These are phyloP conservation scores for Leccinum ochraceum DNA, from an alignment of 768 basidiomycete species.

Conservation along the genomic window DNA sequence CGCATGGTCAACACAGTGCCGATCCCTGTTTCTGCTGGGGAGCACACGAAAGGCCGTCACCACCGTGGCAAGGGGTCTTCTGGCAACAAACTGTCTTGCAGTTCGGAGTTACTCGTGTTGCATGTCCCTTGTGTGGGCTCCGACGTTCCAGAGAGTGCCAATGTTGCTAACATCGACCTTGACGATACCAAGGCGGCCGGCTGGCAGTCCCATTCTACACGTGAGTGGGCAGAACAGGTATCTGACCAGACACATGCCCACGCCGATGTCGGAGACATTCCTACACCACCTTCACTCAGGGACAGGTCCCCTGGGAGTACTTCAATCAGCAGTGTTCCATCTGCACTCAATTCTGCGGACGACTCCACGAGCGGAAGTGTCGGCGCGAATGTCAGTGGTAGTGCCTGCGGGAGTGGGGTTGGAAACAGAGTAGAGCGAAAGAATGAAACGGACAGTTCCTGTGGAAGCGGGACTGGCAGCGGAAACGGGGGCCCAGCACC, in stretches of 20 bases:
- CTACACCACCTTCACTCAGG: constrained; percentile 13
- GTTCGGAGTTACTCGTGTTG: constrained; percentile 28
- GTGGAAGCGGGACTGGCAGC: constrained; percentile 17
- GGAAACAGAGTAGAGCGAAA: constrained; percentile 10
- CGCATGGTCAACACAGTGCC: constrained; percentile 26
- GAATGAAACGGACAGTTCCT: constrained; percentile 13
- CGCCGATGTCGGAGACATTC: constrained; percentile 5
- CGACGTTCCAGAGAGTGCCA: constrained; percentile 19
- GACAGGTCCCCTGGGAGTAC: constrained; percentile 24
- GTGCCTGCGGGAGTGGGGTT: constrained; percentile 8
- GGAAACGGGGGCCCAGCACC: constrained; percentile 15
- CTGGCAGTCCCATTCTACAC: constrained; percentile 35
- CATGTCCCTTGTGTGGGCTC: constrained; percentile 30
- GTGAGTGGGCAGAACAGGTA: constrained; percentile 49
- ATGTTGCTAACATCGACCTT: constrained; percentile 18
- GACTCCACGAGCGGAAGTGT: constrained; percentile 22
- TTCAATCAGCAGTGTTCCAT: constrained; percentile 30
- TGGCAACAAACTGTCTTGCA: constrained; percentile 12
- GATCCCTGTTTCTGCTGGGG: constrained; percentile 31
- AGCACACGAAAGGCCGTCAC: constrained; percentile 22
- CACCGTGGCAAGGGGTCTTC: constrained; percentile 2
- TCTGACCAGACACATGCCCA: constrained; percentile 32
- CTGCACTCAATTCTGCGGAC: constrained; percentile 26
- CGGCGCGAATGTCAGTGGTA: constrained; percentile 13
- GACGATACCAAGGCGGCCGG: constrained; percentile 22